Conservation (phyloP, 1,139 yeast species). For the Yamadazyma conglobata region DNA sequence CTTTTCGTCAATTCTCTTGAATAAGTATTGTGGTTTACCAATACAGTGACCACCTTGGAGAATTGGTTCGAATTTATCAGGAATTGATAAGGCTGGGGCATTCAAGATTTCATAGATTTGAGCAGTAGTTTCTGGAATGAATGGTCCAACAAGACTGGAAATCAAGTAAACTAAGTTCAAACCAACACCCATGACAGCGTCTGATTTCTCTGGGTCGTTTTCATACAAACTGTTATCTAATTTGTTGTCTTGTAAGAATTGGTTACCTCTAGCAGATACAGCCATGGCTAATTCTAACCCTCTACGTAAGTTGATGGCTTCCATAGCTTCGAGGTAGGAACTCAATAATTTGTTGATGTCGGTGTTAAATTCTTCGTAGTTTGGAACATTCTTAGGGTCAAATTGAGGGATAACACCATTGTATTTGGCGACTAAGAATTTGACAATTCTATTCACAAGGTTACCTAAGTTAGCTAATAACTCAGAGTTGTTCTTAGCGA, state of each 20-base stretch:
- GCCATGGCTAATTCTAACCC: constrained; percentile 92
- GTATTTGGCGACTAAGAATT: constrained; percentile 86
- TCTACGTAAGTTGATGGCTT: constrained; percentile 73
- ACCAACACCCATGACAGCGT: constrained; percentile 91
- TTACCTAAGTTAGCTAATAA: constrained; percentile 94
- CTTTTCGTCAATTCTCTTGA: constrained; percentile 86
- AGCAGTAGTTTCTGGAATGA: constrained; percentile 78
- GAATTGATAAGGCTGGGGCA: constrained; percentile 75
- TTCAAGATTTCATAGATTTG: constrained; percentile 76
- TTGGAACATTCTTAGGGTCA: constrained; percentile 44
- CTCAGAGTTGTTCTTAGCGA: constrained; percentile 88
- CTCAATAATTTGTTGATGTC: constrained; percentile 63
- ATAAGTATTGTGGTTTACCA: constrained; percentile 87
- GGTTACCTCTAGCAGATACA: constrained; percentile 89
- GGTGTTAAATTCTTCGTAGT: constrained; percentile 46
- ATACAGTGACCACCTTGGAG: constrained; percentile 81
- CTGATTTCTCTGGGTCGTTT: constrained; percentile 74
- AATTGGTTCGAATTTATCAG: constrained; percentile 68
- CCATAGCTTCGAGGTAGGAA: constrained; percentile 70
- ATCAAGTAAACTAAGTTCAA: constrained; percentile 83
- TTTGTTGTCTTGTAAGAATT: constrained; percentile 91
- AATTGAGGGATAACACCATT: constrained; percentile 81
- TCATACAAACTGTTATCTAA: constrained; percentile 82
- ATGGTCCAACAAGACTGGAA: constrained; percentile 78
- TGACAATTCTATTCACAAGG: constrained; percentile 89